These are phyloP conservation scores for Lasiosphaeris hirsuta DNA, from an alignment of 495 filamentous ascomycete species.

Conservation along the genomic window DNA sequence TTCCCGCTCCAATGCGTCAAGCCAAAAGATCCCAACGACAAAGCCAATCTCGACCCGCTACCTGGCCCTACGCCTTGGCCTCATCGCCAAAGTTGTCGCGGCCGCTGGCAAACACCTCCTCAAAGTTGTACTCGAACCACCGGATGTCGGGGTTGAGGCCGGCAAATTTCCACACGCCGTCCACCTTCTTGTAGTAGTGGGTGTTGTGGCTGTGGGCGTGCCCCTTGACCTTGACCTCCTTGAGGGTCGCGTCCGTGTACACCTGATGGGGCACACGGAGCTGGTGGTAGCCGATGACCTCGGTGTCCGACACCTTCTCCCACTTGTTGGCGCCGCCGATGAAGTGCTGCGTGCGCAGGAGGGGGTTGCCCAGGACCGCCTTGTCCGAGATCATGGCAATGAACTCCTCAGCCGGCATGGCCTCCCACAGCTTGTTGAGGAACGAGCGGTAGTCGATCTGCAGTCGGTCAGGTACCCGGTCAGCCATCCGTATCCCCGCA, in stretches of 20 bases:
- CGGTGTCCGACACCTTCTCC: slow-evolving; percentile 65
- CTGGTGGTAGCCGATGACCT: slow-evolving; percentile 72
- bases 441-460: slow-evolving; percentile 73
- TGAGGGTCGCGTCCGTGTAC: slow-evolving; percentile 53
- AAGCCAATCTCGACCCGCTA: slow-evolving; percentile 6
- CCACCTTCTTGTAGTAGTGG: slow-evolving; percentile 69
- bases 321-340: slow-evolving; percentile 66
- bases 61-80: too few species aligned
- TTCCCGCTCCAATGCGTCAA: too few species aligned
- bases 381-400: slow-evolving; percentile 64
- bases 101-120: slow-evolving; percentile 44
- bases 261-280: slow-evolving; percentile 69
- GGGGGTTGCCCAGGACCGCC: slow-evolving; percentile 65
- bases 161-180: slow-evolving; percentile 81
- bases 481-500: background rate
- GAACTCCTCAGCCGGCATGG: slow-evolving; percentile 70
- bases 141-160: slow-evolving; percentile 67
- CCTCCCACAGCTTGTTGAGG: slow-evolving; percentile 66
- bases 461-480: background rate
- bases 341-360: slow-evolving; percentile 73
- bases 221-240: slow-evolving; percentile 55
- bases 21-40: too few species aligned
- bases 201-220: slow-evolving; percentile 70
- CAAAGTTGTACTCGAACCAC: slow-evolving; percentile 71
- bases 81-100: slow-evolving; percentile 41